Base-by-base conservation (phyloP, 2,329 filamentous ascomycete genomes). In the Bipolaris victoriae region DNA sequence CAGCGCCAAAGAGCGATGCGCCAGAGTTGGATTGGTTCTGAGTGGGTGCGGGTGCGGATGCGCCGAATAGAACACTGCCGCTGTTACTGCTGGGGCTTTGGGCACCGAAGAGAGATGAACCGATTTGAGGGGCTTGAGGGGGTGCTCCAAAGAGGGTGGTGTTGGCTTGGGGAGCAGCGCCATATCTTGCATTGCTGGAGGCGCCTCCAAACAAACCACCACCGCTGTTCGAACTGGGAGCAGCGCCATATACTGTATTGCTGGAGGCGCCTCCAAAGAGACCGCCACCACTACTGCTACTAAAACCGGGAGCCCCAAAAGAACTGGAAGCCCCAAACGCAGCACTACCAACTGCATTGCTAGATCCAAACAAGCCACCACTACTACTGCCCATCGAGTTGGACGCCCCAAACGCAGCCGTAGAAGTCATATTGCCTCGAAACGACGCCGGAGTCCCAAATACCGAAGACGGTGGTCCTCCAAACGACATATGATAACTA, bases 311-410 rank as follows among this genome's bases (percentile, higher is more conserved):
- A 20, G 26, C 29, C 11, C 26, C 26, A 13, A 44, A 46, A 36
- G 41, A n/a, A 15, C n/a, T 26, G 7, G 24, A 10, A 29, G 24
- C 24, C n/a, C n/a, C 24, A 7, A 43, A 45, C 16, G 20, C 31
- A 18, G 41, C 15, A 11, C 41, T 7, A 16, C 41, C n/a, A 11
- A 24, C 10, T 31, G 31, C 18, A 33, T 22, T 26, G 4, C 37
- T 1, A 29, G 39, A 49, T n/a, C 41, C 53, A 36, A 56, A 51
- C 24, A 46, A 35, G 31, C 18, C 39, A 26, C 13, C 37, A 9
- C 35, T 24, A 9, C 35, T 24, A 20, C 26, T 26, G 15, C 13
- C 9, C 26, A 29, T 18, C 29, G 22, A 39, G 5, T 10, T 16
- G 18, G 20, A 22, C 4, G 11, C 18, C 10, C 33, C 33, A 5